Evolutionary conservation across 1,139 yeast species (phyloP), one percentile per base, ranked within the genome.

Genomic region (Keqinozyma sinolaborantium): DNA sequence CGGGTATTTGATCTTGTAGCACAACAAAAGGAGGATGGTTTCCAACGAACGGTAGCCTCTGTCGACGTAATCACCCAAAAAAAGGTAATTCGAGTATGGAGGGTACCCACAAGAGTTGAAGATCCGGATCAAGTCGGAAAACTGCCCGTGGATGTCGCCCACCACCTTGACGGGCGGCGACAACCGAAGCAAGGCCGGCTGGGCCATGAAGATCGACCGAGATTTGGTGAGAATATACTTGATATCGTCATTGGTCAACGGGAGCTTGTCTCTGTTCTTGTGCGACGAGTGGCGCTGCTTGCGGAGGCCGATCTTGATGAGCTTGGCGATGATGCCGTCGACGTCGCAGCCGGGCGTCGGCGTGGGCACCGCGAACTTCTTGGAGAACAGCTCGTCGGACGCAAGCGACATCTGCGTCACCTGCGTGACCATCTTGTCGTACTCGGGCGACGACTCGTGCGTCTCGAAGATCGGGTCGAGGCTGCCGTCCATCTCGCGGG

Each of bases 61-160:
- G 56, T 85, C 95, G 30, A 85, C 95, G 51, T 85, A 85, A 56
- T 85, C 95, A 24, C 95, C 95, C 30, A 85, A 60, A 51, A 85
- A 85, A 44, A 85, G 59, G 53, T 84, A 85, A 51, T 84, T 85
- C 3, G 94, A 69, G 45, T 77, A 71, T 7, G 92, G 90, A 2
- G 95, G 95, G 46, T 79, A 77, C 0, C 95, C 95, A 53, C 90
- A 81, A 32, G 79, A 63, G 50, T 82, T 80, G 51, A 85, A 76
- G 26, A 85, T 80, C 41, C 95, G 68, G 40, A 84, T 62, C 42
- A 85, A 67, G 58, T 85, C 95, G 40, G 73, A 72, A 50, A 77
- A 85, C 56, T 85, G 95, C 9, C 95, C 95, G 56, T 85, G 95
- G 33, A 85, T 78, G 56, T 85, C 95, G 32, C 95, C 95, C 19